phyloP scores from a whole-genome alignment of 768 basidiomycete genomes.

The Pleurotus pulmonarius region DNA sequence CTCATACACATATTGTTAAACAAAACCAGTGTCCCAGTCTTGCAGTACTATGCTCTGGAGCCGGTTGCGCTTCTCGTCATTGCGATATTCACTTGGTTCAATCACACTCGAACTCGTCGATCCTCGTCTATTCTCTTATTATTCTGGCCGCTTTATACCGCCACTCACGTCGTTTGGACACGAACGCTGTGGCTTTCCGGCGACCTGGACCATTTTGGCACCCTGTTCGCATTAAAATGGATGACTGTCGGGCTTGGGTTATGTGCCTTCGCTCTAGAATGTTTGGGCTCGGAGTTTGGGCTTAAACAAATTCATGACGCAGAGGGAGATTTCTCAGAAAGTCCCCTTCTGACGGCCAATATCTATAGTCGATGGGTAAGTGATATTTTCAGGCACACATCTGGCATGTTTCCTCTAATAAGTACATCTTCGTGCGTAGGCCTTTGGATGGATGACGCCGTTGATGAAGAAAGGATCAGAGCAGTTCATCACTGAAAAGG shows the following conservation, averaged over 20 bases:
- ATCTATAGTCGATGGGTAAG: conserved; percentile 70
- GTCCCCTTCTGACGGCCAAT: conserved; percentile 73
- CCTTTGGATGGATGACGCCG: conserved; percentile 84
- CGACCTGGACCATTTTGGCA: conserved; percentile 24
- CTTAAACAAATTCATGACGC: conserved; percentile 14
- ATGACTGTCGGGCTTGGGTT: conserved; percentile 41
- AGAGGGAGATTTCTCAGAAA: conserved; percentile 45
- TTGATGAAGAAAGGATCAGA: conserved; percentile 67
- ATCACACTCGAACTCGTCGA: conserved; percentile 65
- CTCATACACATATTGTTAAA: conserved; percentile 33
- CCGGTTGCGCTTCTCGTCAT: conserved; percentile 47
- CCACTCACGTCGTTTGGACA: conserved; percentile 48
- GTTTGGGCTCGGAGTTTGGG: conserved; percentile 58
- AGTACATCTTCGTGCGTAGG: conserved; percentile 27
- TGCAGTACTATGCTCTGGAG: conserved; percentile 55
- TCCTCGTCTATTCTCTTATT: conserved; percentile 73
- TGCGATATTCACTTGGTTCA: conserved; percentile 53
- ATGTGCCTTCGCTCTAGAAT: conserved; percentile 62
- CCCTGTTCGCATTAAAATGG: conserved; percentile 43
- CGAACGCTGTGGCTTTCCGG: conserved; percentile 45
- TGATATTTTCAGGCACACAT: background rate
- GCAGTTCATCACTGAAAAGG: conserved; percentile 76
- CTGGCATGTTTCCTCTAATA: too few species aligned
- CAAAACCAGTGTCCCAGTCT: conserved; percentile 36
- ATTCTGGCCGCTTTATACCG: conserved; percentile 75